Evolutionary conservation across 179 eudicot genomes (phyloP).

Genomic region (Gypsophila paniculata): DNA sequence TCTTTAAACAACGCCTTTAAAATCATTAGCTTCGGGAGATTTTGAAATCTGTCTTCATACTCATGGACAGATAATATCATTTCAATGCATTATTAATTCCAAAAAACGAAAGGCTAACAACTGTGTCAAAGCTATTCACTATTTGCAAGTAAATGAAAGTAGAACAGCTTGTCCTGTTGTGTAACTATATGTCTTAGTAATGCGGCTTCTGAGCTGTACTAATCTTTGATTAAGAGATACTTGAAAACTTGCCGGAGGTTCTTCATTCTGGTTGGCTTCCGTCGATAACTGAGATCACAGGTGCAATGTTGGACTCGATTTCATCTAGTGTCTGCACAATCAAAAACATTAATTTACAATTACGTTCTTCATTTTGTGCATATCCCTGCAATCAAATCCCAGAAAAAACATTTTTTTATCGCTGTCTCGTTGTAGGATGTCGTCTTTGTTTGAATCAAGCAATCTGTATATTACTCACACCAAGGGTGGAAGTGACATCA

Average conservation of each 20-base stretch:
- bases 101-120: background rate
- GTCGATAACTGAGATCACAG: background rate
- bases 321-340: constrained; percentile 20
- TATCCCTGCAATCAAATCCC: background rate
- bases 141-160: background rate
- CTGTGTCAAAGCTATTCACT: background rate
- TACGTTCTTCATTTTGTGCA: background rate
- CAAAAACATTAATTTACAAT: constrained; percentile 2
- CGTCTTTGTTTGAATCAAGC: background rate
- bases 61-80: background rate
- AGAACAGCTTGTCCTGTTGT: background rate
- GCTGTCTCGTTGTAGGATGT: background rate
- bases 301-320: constrained; percentile 13
- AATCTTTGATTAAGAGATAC: no score
- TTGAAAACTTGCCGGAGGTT: no score
- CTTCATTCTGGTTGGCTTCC: constrained; percentile 8
- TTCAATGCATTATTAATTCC: background rate
- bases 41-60: background rate
- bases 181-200: background rate
- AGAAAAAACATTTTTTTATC: background rate
- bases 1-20: background rate
- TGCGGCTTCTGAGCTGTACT: background rate
- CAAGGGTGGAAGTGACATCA: background rate
- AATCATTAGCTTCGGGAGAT: background rate
- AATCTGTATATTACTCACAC: no score